Base-by-base conservation (phyloP, 345 rosid genomes). In the Acer saccharum region DNA sequence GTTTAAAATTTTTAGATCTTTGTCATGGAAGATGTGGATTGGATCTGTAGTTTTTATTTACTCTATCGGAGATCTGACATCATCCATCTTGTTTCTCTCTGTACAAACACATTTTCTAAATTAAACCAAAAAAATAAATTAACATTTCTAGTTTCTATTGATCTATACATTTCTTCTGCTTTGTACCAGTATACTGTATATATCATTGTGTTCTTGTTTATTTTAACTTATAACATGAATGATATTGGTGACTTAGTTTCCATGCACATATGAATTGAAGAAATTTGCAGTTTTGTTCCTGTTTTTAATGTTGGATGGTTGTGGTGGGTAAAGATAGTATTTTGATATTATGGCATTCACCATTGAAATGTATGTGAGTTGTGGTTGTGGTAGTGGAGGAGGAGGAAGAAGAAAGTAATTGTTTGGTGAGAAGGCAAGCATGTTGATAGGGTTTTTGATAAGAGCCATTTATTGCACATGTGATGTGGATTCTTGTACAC, bases 401-500 rank as follows among this genome's bases (percentile, higher is more conserved):
- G n/a, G 66, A 46, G 4, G 74, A 14, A 11, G 62, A n/a, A 21
- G 6, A 29, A 10, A 10, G 74, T 48, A 10, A 9, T 41, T 39
- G 73, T 70, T 52, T 72, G 81, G 72, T 65, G 64, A 52, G 41
- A 39, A 44, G 46, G 11, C 44, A 29, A n/a, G 17, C 68, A 75
- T 69, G 68, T 43, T 67, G 80, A 55, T 61, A 57, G 72, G 82
- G 71, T 69, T 78, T 77, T 7, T 66, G 74, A 76, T 77, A 25
- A 69, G 81, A 71, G 20, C 71, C 79, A 80, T 74, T 83, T 80
- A 74, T 80, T 80, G 86, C 77, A 27, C 83, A 63, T 79, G 79
- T 67, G 69, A 41, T 65, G 69, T 46, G 27, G 73, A 73, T 78
- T 78, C 69, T 66, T 60, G 74, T 69, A 58, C 44, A 65, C 29